Evolutionary conservation across 2,329 filamentous ascomycete species (phyloP).

Genomic region (Venturia pyrina): DNA sequence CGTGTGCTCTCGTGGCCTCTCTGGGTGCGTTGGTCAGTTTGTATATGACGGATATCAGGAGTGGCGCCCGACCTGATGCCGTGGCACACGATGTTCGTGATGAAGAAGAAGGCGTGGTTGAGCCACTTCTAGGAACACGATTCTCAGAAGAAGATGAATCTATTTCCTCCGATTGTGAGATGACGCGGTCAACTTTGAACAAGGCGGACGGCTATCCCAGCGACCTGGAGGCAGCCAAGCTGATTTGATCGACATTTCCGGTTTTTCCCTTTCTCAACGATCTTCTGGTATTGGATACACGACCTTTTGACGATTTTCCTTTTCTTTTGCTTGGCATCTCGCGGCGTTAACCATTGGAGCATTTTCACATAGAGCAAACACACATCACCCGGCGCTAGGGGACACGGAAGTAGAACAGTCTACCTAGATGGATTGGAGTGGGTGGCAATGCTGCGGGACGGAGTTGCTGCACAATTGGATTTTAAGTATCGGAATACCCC

Average conservation of each 20-base stretch:
- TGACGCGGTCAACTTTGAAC: background rate
- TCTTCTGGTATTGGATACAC: background rate
- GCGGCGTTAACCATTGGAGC: background rate
- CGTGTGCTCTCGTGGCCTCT: constrained; percentile 65
- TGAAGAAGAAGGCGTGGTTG: constrained; percentile 24
- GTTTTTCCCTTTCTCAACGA: background rate
- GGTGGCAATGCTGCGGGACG: background rate
- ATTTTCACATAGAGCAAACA: background rate
- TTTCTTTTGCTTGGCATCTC: background rate
- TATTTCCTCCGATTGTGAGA: background rate
- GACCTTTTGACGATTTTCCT: background rate
- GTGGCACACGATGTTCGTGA: constrained; percentile 26
- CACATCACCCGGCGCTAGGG: background rate
- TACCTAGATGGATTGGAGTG: background rate
- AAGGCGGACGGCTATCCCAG: background rate
- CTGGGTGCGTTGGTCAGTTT: constrained; percentile 66
- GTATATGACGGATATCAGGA: constrained; percentile 57
- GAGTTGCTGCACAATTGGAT: background rate
- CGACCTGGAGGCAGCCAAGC: background rate
- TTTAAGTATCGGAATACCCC: background rate
- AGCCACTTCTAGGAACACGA: constrained; percentile 8
- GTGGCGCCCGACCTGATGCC: constrained; percentile 26
- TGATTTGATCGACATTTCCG: background rate
- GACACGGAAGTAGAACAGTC: background rate
- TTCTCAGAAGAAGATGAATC: background rate